Evolutionary conservation across 768 basidiomycete genomes (phyloP).

Genomic region (Tremella yokohamensis): DNA sequence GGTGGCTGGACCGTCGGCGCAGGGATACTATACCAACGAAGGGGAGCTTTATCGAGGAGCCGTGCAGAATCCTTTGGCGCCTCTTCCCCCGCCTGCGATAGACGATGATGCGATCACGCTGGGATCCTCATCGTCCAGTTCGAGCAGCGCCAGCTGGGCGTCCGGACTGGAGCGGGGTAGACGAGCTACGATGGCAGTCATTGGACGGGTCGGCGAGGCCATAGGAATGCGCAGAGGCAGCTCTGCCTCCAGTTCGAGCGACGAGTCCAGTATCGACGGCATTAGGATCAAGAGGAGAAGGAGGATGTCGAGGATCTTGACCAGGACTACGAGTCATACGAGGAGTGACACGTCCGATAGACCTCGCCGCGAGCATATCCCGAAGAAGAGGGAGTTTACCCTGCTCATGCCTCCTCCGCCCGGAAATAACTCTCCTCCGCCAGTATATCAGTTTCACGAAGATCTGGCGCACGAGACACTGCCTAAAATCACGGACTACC

Average conservation of each 20-base stretch:
- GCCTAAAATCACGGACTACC: background rate
- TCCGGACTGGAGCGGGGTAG: conserved; percentile 42
- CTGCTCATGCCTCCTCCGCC: conserved; percentile 38
- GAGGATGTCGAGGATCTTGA: conserved; percentile 20
- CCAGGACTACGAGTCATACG: conserved; percentile 25
- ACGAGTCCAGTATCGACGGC: conserved; percentile 9
- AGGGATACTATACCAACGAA: conserved; percentile 33
- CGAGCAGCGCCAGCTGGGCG: conserved; percentile 31
- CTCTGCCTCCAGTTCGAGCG: conserved; percentile 17
- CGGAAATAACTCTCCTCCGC: conserved; percentile 8
- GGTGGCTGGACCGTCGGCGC: conserved; percentile 27
- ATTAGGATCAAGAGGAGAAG: conserved; percentile 9
- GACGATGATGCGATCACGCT: conserved; percentile 42
- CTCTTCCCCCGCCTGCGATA: conserved; percentile 7
- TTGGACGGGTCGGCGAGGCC: conserved; percentile 41
- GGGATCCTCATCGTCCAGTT: conserved; percentile 29
- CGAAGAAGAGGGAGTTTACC: conserved; percentile 38
- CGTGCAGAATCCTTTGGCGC: background rate
- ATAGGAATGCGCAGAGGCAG: conserved; percentile 45
- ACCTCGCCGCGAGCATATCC: conserved; percentile 33
- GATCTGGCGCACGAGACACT: background rate
- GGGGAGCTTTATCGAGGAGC: conserved; percentile 45
- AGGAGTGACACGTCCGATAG: conserved; percentile 17
- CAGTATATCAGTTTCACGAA: conserved; percentile 7
- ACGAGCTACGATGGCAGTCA: conserved; percentile 33